Percentiles rank a stretch among this genome's conserved stretches.
phyloP scores from a whole-genome alignment of 2,329 filamentous ascomycete species.

The Fusarium ramigenum region DNA sequence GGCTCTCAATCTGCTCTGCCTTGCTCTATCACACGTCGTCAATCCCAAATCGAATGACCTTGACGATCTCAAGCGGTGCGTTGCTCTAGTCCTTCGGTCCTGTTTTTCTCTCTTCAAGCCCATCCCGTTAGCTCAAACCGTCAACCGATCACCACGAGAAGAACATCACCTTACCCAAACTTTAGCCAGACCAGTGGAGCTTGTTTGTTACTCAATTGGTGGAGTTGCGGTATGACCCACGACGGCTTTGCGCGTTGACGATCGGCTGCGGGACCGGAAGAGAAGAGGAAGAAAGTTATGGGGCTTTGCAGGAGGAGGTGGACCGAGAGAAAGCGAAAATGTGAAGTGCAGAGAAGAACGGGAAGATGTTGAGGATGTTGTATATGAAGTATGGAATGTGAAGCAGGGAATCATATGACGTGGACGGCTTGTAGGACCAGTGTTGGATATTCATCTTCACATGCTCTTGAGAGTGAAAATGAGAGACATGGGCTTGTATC shows the following conservation, averaged over 20 bases:
- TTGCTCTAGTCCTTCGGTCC: not conserved
- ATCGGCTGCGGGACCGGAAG: slow-evolving; percentile 17
- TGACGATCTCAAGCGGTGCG: slow-evolving; percentile 21
- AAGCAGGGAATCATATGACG: slow-evolving; percentile 30
- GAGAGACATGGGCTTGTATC: slow-evolving; percentile 19
- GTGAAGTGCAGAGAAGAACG: not conserved
- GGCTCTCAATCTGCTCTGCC: not conserved
- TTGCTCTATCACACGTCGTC: not conserved
- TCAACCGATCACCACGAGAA: slow-evolving; percentile 12
- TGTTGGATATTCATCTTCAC: slow-evolving; percentile 23
- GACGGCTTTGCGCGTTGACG: slow-evolving; percentile 7
- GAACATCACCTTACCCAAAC: slow-evolving; percentile 27
- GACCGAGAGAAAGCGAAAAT: slow-evolving; percentile 16
- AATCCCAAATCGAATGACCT: slow-evolving; percentile 11
- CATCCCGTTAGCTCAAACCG: slow-evolving; percentile 6
- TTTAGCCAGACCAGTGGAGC: slow-evolving; percentile 8
- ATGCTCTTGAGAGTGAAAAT: slow-evolving; percentile 4
- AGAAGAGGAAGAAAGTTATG: slow-evolving; percentile 9
- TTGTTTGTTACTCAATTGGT: not conserved
- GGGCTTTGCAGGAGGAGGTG: not conserved
- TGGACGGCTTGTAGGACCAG: slow-evolving; percentile 11
- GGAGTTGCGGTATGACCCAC: not conserved
- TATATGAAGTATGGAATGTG: not conserved
- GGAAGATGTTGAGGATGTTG: not conserved
- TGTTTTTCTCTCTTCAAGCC: not conserved